Evolutionary conservation across 179 eudicot species (phyloP).

Genomic region (Beta macrorhiza): DNA sequence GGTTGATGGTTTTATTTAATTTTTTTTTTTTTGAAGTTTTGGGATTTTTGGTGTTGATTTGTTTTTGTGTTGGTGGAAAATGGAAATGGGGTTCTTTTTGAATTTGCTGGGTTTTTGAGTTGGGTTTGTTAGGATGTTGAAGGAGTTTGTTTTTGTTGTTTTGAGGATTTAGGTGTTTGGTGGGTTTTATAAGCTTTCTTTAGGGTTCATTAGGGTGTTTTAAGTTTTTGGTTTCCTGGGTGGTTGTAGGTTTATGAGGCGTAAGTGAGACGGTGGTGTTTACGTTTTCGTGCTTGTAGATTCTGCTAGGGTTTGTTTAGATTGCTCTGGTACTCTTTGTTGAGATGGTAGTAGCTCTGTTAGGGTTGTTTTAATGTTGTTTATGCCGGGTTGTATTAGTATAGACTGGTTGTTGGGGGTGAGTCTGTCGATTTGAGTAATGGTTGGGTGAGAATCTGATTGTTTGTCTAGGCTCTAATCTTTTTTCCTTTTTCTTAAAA

Average conservation of each 20-base stretch:
- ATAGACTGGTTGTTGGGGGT: background rate
- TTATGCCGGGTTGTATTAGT: background rate
- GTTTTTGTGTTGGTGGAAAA: background rate
- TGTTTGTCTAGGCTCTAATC: background rate
- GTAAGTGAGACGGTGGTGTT: background rate
- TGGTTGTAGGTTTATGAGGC: background rate
- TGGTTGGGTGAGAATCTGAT: background rate
- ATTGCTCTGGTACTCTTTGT: background rate
- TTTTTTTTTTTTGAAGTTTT: background rate
- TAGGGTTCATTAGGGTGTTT: conserved; percentile 2
- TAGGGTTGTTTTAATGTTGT: background rate
- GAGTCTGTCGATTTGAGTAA: background rate
- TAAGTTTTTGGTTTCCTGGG: background rate
- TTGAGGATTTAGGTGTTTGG: background rate
- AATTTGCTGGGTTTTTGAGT: background rate
- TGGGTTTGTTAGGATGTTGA: background rate
- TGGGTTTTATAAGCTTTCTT: background rate
- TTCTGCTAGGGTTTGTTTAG: background rate
- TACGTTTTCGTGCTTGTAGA: background rate
- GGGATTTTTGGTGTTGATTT: background rate
- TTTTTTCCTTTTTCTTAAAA: too few relatives aligned
- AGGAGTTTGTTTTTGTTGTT: background rate
- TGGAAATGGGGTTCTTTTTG: too few relatives aligned
- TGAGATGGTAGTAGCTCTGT: background rate
- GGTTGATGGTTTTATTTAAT: too few relatives aligned